Percentiles rank a stretch among this genome's conserved stretches.
These are phyloP conservation scores for Colletotrichum kahawae DNA, from an alignment of 2,329 filamentous ascomycete genomes.

Conservation along the genomic window DNA sequence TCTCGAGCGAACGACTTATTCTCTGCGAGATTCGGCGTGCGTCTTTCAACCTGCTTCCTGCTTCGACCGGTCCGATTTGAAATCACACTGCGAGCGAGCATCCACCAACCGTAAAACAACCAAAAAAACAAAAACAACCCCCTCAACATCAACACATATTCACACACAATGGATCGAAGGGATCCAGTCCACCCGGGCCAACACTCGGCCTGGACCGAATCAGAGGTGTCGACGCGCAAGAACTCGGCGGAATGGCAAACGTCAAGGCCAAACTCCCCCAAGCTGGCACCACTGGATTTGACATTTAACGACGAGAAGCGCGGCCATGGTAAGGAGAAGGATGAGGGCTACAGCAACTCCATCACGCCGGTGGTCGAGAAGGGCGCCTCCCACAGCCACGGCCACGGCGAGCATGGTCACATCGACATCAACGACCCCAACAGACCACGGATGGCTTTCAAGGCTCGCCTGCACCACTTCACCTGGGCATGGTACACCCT, in stretches of 20 bases:
- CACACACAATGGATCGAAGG: constrained; percentile 11
- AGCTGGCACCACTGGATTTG: constrained; percentile 13
- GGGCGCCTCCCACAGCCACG: not conserved
- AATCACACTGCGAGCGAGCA: not conserved
- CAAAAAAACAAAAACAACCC: not conserved
- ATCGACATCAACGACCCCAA: constrained; percentile 25
- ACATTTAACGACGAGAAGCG: constrained; percentile 6
- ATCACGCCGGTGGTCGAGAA: constrained; percentile 19
- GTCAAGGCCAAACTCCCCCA: constrained; percentile 18
- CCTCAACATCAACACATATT: not conserved
- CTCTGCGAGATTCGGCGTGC: constrained; percentile 19
- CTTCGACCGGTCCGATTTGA: not conserved
- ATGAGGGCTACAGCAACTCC: not conserved
- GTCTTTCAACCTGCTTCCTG: not conserved
- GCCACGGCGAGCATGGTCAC: constrained; percentile 10
- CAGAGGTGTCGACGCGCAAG: constrained; percentile 18
- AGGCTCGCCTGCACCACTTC: constrained; percentile 60
- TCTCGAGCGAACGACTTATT: constrained; percentile 8
- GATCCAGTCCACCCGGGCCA: constrained; percentile 4
- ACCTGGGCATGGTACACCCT: constrained; percentile 78
- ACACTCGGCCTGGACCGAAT: constrained; percentile 18
- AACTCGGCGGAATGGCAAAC: constrained; percentile 19
- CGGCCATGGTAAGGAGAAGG: not conserved
- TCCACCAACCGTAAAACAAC: not conserved
- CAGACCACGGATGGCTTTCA: constrained; percentile 43